These are phyloP conservation scores for Ustilago hordei DNA, from an alignment of 1,284 basidiomycete genomes.

Conservation along the genomic window DNA sequence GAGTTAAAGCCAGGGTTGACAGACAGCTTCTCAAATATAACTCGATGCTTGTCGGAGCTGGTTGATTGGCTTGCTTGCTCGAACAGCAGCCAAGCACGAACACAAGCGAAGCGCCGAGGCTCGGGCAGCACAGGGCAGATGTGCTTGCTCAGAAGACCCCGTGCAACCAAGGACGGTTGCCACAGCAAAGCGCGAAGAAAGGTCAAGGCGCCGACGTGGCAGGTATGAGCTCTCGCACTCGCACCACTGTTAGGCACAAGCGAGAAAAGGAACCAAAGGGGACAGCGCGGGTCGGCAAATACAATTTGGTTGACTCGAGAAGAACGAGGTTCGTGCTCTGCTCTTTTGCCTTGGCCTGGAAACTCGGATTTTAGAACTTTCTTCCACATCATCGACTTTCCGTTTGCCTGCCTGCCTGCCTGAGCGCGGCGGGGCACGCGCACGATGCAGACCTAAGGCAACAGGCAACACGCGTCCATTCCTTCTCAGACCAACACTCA, in stretches of 20 bases:
- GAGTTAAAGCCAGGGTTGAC: background rate
- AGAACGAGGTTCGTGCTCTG: conserved; percentile 1
- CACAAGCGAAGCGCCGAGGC: background rate
- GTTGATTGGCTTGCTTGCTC: background rate
- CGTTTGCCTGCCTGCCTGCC: background rate
- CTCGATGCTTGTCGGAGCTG: background rate
- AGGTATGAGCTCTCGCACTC: conserved; percentile 4
- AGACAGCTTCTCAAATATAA: conserved; percentile 9
- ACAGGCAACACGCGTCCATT: background rate
- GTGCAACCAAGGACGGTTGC: background rate
- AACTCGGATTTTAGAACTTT: conserved; percentile 23
- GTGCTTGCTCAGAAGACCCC: conserved; percentile 3
- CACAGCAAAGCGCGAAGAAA: conserved; percentile 7
- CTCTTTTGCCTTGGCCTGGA: background rate
- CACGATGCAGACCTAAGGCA: background rate
- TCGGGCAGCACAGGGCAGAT: conserved; percentile 6
- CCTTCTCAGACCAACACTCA: conserved; percentile 11
- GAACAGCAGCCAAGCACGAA: conserved; percentile 1
- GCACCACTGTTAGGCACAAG: background rate
- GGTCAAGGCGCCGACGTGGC: conserved; percentile 20
- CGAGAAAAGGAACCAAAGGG: background rate
- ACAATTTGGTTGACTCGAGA: background rate
- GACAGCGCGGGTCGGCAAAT: background rate
- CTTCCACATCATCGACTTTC: conserved; percentile 13
- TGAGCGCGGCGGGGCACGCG: conserved; percentile 4